Conservation (phyloP, 2,329 filamentous ascomycete species). For the Sporothrix euskadiensis region DNA sequence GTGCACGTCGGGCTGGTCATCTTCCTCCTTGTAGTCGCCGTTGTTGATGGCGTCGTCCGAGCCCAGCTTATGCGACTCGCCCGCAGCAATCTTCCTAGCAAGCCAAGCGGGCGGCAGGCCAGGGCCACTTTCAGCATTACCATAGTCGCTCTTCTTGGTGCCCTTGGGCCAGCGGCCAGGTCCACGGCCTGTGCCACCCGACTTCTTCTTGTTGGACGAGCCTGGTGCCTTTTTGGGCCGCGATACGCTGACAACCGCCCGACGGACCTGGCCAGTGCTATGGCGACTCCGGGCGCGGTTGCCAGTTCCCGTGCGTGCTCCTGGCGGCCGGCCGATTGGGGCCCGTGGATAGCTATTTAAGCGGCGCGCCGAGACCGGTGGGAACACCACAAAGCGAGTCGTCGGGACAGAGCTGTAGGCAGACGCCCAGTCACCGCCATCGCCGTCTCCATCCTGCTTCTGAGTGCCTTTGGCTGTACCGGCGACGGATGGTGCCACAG, state of each 20-base stretch:
- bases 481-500: not conserved
- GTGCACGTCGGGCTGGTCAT: not conserved
- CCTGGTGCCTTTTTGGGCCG: constrained; percentile 45
- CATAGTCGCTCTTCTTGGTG: constrained; percentile 68
- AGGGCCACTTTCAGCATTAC: constrained; percentile 65
- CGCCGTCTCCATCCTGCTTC: constrained; percentile 31
- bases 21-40: not conserved
- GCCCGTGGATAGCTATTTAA: constrained; percentile 47
- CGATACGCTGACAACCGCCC: constrained; percentile 36
- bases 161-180: constrained; percentile 68
- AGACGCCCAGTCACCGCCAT: constrained; percentile 47
- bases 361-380: constrained; percentile 58
- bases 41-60: not conserved
- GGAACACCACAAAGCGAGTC: constrained; percentile 76
- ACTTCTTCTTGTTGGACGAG: constrained; percentile 53
- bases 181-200: constrained; percentile 63
- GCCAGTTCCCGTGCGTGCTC: constrained; percentile 40
- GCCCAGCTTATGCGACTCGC: not conserved
- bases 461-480: not conserved
- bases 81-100: constrained; percentile 36
- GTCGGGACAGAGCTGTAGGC: constrained; percentile 63
- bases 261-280: constrained; percentile 40
- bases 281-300: constrained; percentile 46
- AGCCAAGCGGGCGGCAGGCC: constrained; percentile 62
- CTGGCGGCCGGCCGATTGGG: constrained; percentile 45